Conservation (phyloP, 2,329 filamentous ascomycete species). For the Zymoseptoria tritici region DNA sequence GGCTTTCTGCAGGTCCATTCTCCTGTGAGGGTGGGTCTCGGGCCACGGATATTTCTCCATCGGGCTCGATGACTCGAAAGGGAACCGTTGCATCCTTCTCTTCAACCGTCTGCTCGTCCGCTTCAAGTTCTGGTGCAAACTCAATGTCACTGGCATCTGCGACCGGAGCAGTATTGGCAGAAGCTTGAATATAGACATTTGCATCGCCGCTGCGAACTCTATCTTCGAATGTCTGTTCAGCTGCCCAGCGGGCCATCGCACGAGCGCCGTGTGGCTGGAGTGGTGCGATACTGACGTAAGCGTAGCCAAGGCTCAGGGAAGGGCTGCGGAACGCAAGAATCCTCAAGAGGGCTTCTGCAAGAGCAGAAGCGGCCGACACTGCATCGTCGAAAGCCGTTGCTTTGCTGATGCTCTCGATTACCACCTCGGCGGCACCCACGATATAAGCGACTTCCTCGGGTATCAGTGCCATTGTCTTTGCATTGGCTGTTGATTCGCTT, state of each 20-base stretch:
- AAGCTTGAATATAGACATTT: too few species aligned
- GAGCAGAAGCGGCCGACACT: neutral
- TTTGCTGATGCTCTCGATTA: neutral
- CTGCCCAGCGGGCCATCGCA: too few species aligned
- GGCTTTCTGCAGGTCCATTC: neutral
- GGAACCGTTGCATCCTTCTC: neutral
- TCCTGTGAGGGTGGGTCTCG: neutral
- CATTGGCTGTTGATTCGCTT: too few species aligned
- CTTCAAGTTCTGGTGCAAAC: too few species aligned
- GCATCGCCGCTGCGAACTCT: too few species aligned
- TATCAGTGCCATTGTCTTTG: too few species aligned
- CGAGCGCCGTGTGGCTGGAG: too few species aligned
- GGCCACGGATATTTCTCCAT: neutral
- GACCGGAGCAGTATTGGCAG: too few species aligned
- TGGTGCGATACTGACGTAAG: too few species aligned
- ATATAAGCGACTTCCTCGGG: neutral
- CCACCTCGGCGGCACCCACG: neutral
- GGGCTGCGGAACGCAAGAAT: slow-evolving; percentile 26
- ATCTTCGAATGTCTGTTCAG: too few species aligned
- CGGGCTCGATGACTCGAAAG: neutral
- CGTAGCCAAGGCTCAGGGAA: too few species aligned
- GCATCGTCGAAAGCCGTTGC: neutral
- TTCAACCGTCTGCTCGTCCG: neutral
- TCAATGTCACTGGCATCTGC: too few species aligned
- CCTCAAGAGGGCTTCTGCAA: slow-evolving; percentile 10